Evolutionary conservation across 176 grass and related monocot genomes (phyloP).

Genomic region (Cenchrus fungigraminus): DNA sequence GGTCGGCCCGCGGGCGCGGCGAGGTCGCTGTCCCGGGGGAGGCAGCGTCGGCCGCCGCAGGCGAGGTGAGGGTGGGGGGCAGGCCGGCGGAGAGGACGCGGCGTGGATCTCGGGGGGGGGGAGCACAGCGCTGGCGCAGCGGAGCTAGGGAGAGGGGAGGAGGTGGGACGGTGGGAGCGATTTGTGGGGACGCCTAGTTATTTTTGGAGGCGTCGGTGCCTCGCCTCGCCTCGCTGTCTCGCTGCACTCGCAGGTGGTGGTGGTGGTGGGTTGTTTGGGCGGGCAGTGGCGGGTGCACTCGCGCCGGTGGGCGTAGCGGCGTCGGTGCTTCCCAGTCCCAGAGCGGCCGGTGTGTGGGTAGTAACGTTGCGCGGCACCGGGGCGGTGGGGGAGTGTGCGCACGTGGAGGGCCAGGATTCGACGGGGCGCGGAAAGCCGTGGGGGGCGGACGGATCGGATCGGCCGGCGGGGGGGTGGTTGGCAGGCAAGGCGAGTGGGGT

Average conservation of each 20-base stretch:
- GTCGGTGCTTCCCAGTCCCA: neutral
- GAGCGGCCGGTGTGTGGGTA: neutral
- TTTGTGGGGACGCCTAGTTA: conserved; percentile 62
- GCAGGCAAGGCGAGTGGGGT: neutral
- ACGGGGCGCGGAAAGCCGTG: neutral
- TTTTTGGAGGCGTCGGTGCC: conserved; percentile 58
- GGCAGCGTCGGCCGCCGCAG: conserved; percentile 24
- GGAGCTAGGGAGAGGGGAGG: neutral
- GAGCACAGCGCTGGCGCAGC: neutral
- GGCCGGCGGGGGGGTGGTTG: neutral
- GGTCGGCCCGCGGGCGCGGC: neutral
- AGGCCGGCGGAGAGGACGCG: neutral
- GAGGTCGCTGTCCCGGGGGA: neutral
- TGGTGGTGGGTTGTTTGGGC: neutral
- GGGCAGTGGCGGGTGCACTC: neutral
- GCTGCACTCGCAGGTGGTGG: neutral
- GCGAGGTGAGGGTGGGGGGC: neutral
- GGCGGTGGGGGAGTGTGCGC: fast-evolving
- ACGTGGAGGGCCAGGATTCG: neutral
- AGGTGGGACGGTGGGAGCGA: conserved; percentile 4
- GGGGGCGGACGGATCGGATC: neutral
- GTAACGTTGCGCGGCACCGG: neutral
- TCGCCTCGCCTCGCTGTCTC: neutral
- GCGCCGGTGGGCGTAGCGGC: conserved; percentile 39
- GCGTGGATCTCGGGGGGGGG: conserved; percentile 55